Evolutionary conservation across 306 rosid species (phyloP), one percentile per base, ranked within the genome.

Genomic region (Prunus mume): DNA sequence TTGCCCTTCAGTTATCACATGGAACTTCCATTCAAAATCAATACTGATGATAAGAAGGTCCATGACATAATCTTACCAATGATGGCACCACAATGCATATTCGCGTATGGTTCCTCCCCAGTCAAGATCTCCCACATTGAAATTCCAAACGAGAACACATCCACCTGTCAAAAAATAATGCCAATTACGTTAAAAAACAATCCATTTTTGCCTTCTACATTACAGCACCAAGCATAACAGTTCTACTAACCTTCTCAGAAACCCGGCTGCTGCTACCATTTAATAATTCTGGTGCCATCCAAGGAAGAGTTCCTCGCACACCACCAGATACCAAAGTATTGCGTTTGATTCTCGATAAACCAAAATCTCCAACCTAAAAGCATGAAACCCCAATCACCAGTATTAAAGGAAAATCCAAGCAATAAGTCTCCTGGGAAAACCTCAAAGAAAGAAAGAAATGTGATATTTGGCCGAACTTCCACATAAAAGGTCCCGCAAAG

Each of bases 21-120:
- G 67, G 72, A n/a, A 22, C 38, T 6, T 30, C 3, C 25, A 47
- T 69, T 28, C 24, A 18, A 34, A n/a, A 27, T 50, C 73, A 49
- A 41, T 50, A 19, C 43, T 11, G 20, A 20, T 13, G 19, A 49
- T 50, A 38, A 4, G 22, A 14, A 45, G 28, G 73, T 47, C 69
- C 30, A 47, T 41, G 57, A 68, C 17, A 25, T 54, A 64, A 75
- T 61, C 80, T 70, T 81, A 76, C 84, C 84, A 20, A 81, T 81
- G 79, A 81, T 76, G 60, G 84, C 84, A 70, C 84, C 84, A 46
- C 84, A 81, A 62, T 81, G 84, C 84, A 81, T 75, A 71, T 81
- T 71, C 46, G 76, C 80, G 12, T 81, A 81, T 14, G 80, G 84
- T 56, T 81, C 84, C 68, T 75, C 84, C 65, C 80, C 84, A 3